Evolutionary conservation across 352 stramenopile genomes (phyloP), one percentile per base, ranked within the genome.

Genomic region (Globisporangium apiculatum): DNA sequence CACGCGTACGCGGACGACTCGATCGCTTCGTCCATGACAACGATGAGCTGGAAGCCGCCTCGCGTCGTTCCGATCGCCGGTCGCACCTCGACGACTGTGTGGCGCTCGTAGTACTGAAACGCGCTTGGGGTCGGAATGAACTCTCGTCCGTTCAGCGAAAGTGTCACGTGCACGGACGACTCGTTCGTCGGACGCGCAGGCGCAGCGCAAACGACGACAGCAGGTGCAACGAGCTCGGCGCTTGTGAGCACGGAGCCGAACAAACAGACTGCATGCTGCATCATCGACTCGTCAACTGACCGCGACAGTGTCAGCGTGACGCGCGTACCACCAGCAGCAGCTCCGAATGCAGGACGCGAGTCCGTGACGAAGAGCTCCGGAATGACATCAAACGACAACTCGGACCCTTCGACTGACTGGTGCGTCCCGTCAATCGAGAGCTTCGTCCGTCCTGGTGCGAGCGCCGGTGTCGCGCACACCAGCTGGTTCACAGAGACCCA

Each of bases 61-160:
- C 15, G 17, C 0, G 58, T n/a, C 14, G 68, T 63, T 5, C 45
- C 62, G 7, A 66, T 38, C 1, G 52, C 49, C 9, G 72, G 72
- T n/a, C 64, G 35, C n/a, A 87, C 55, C 7, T 52, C 60, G 36
- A 64, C 1, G 1, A 84, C 52, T 38, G 69, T 61, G 38, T 55
- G 63, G 24, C 5, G 36, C 1, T 52, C 48, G 35, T 72, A 62
- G 48, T 77, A 73, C 1, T 60, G 53, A 36, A 87, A 80, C 4
- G 12, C 31, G 0, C 47, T 10, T 0, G 37, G n/a, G 41, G 40
- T 68, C 48, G 14, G 2, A 35, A 61, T 50, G 1, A 72, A 53
- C 14, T 82, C 69, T 31, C 62, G 46, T 7, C 57, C 67, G 63
- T 76, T 64, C 42, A 70, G 38, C 24, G 45, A 51, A 9, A 81